Percentiles rank a stretch among this genome's conserved stretches.
These are phyloP conservation scores for Casaregolazyma lundiana DNA, from an alignment of 1,139 yeast species.

Conservation along the genomic window DNA sequence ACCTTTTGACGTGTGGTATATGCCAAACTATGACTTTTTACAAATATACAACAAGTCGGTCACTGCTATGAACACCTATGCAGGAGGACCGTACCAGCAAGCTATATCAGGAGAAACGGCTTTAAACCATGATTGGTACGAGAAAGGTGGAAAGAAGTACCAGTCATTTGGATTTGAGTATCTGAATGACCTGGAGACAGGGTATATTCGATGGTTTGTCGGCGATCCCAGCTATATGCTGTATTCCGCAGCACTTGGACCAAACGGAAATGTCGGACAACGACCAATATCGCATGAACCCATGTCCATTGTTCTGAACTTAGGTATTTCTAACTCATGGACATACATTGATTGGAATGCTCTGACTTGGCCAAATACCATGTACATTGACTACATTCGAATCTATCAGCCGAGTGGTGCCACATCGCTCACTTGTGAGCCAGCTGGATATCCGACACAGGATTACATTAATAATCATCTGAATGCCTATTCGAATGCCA, in stretches of 20 bases:
- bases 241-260: constrained; percentile 60
- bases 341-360: constrained; percentile 76
- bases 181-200: constrained; percentile 60
- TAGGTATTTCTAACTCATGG: constrained; percentile 81
- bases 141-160: constrained; percentile 44
- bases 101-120: constrained; percentile 74
- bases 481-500: constrained; percentile 58
- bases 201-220: constrained; percentile 79
- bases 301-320: constrained; percentile 70
- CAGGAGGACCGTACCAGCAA: constrained; percentile 84
- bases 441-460: constrained; percentile 63
- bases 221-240: constrained; percentile 67
- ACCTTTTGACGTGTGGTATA: constrained; percentile 82
- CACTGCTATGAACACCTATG: constrained; percentile 68
- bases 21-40: constrained; percentile 70
- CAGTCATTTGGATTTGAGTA: constrained; percentile 80
- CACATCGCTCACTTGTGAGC: constrained; percentile 65
- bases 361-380: constrained; percentile 59
- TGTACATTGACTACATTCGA: constrained; percentile 72
- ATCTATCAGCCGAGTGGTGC: constrained; percentile 64
- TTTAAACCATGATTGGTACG: constrained; percentile 72
- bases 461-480: constrained; percentile 65
- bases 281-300: constrained; percentile 78
- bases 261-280: constrained; percentile 79
- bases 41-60: constrained; percentile 57